A percentile compares a stretch with the other conserved stretches of the same genome.
These are phyloP conservation scores for Petasospora fabianii DNA, from an alignment of 1,139 yeast species.

Conservation along the genomic window DNA sequence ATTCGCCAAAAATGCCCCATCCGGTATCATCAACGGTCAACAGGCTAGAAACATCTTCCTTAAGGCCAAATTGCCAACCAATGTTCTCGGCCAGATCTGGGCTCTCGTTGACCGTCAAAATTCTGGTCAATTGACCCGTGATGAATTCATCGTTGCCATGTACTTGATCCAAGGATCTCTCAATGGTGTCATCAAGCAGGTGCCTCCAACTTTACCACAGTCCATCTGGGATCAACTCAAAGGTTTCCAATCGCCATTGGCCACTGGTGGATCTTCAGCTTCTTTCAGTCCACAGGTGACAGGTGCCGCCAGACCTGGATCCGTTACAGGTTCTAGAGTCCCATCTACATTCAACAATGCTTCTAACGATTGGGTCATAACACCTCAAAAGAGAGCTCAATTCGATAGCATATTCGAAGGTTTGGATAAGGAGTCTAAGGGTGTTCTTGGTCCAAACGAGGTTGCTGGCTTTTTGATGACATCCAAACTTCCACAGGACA, in stretches of 20 bases:
- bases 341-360: slow-evolving; percentile 46
- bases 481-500: slow-evolving; percentile 81
- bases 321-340: slow-evolving; percentile 23
- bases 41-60: slow-evolving; percentile 81
- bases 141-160: slow-evolving; percentile 91
- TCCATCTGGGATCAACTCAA: slow-evolving; percentile 56
- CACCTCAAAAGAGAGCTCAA: slow-evolving; percentile 68
- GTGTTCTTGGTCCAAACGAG: slow-evolving; percentile 68
- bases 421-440: slow-evolving; percentile 62
- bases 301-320: slow-evolving; percentile 27
- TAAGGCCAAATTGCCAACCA: slow-evolving; percentile 80
- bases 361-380: slow-evolving; percentile 66
- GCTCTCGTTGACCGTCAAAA: slow-evolving; percentile 73
- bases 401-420: slow-evolving; percentile 76
- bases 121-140: slow-evolving; percentile 64
- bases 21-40: slow-evolving; percentile 62
- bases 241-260: slow-evolving; percentile 22
- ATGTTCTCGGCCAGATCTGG: slow-evolving; percentile 85
- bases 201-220: slow-evolving; percentile 71
- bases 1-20: slow-evolving; percentile 64
- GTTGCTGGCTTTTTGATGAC: slow-evolving; percentile 89
- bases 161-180: slow-evolving; percentile 82
- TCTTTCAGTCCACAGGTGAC: slow-evolving; percentile 31
- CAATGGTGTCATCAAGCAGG: slow-evolving; percentile 58
- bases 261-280: slow-evolving; percentile 22